Conservation (phyloP, 176 grass and related monocot species). For the Aegilops longissima region DNA sequence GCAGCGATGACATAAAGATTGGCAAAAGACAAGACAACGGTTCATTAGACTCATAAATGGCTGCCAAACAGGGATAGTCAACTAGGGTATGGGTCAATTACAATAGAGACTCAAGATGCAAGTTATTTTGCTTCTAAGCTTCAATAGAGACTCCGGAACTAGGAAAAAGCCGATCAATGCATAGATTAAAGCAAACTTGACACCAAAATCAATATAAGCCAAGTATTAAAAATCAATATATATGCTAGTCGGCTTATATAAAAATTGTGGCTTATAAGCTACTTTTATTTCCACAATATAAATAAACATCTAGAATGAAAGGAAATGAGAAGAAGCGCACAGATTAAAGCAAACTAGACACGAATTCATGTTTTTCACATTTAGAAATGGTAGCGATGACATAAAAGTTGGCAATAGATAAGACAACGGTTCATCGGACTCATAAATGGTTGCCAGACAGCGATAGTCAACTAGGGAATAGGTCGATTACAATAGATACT, state of each 20-base stretch:
- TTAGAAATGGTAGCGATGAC: not conserved
- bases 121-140: constrained; percentile 41
- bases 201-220: no score
- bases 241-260: no score
- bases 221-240: no score
- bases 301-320: not conserved
- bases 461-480: not conserved
- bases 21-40: not conserved
- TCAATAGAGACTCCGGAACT: not conserved
- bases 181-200: no score
- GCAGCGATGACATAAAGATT: not conserved
- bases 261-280: not conserved
- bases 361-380: not conserved
- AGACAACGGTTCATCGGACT: not conserved
- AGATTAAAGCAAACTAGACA: not conserved
- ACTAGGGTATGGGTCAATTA: not conserved
- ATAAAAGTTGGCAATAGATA: not conserved
- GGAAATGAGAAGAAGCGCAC: not conserved
- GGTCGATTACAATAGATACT: constrained; percentile 21
- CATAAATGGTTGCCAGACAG: constrained; percentile 4
- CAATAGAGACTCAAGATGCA: constrained; percentile 41
- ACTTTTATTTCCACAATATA: not conserved
- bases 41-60: constrained; percentile 23
- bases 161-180: not conserved
- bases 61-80: constrained; percentile 5